Percentiles rank a stretch among this genome's conserved stretches.
phyloP scores from a whole-genome alignment of 805 yeast genomes.

The Candida silvicultrix region DNA sequence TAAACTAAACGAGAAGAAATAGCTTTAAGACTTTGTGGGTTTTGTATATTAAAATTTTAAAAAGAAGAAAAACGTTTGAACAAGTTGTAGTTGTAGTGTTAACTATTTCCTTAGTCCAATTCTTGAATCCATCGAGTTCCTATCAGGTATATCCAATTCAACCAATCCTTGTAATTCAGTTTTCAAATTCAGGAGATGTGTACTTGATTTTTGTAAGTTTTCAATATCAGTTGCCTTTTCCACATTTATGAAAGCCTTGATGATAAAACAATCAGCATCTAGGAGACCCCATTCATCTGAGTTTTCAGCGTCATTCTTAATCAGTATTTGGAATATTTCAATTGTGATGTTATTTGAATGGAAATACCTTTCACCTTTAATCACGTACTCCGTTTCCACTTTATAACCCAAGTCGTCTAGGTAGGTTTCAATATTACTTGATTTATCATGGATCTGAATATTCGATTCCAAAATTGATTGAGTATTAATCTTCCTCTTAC shows the following conservation, averaged over 20 bases:
- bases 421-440: constrained; percentile 29
- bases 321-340: constrained; percentile 45
- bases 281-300: constrained; percentile 20
- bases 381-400: constrained; percentile 54
- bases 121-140: constrained; percentile 77
- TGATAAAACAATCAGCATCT: constrained; percentile 47
- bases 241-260: constrained; percentile 66
- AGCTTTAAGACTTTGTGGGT: no score
- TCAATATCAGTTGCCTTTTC: constrained; percentile 72
- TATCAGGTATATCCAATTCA: constrained; percentile 66
- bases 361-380: constrained; percentile 55
- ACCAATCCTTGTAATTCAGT: constrained; percentile 63
- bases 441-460: constrained; percentile 22
- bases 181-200: constrained; percentile 55
- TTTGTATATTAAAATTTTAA: no score
- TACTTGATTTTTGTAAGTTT: constrained; percentile 56
- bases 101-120: constrained; percentile 20
- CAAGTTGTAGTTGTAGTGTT: background rate
- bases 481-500: constrained; percentile 52
- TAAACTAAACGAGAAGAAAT: constrained; percentile 6
- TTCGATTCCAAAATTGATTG: constrained; percentile 61
- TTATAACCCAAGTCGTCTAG: constrained; percentile 68
- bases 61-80: no score
- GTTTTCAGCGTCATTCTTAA: constrained; percentile 22
- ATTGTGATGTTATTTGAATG: constrained; percentile 45